phyloP scores from a whole-genome alignment of 495 filamentous ascomycete genomes.

The Aspergillus funiculosus region DNA sequence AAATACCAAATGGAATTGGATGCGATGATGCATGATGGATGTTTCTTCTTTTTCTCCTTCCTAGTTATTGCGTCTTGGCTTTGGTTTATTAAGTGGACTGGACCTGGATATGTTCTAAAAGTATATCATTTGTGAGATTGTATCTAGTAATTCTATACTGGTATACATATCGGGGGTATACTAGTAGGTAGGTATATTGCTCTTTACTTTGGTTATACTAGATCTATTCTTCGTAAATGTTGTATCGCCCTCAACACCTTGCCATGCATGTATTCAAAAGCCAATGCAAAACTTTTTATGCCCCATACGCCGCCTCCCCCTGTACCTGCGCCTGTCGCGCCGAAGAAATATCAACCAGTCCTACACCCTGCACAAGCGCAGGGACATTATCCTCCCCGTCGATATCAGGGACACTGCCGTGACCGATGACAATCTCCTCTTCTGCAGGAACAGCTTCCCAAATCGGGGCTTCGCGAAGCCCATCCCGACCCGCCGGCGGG shows the following conservation, averaged over 20 bases:
- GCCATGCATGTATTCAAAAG: constrained; percentile 46
- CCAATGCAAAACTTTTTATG: constrained; percentile 73
- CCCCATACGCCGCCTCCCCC: constrained; percentile 71
- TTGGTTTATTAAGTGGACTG: no score
- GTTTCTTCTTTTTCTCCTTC: no score
- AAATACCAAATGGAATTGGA: no score
- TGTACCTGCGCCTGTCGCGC: constrained; percentile 63
- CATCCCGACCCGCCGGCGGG: constrained; percentile 59
- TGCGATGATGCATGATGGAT: no score
- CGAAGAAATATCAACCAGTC: constrained; percentile 20
- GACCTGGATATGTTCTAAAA: no score
- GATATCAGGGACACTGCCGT: constrained; percentile 32
- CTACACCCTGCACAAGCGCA: constrained; percentile 20
- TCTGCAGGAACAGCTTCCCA: constrained; percentile 33
- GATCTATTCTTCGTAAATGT: not conserved
- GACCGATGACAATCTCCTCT: constrained; percentile 34
- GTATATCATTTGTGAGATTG: no score
- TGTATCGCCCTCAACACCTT: not conserved
- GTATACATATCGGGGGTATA: constrained; percentile 1
- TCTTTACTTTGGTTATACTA: no score
- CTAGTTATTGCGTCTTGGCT: no score
- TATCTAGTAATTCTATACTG: no score
- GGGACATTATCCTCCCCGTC: constrained; percentile 5
- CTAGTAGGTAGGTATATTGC: no score
- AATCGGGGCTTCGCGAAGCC: constrained; percentile 49